Evolutionary conservation across 495 filamentous ascomycete genomes (phyloP), one percentile per base, ranked within the genome.

Genomic region (Stereocaulon alpinum): DNA sequence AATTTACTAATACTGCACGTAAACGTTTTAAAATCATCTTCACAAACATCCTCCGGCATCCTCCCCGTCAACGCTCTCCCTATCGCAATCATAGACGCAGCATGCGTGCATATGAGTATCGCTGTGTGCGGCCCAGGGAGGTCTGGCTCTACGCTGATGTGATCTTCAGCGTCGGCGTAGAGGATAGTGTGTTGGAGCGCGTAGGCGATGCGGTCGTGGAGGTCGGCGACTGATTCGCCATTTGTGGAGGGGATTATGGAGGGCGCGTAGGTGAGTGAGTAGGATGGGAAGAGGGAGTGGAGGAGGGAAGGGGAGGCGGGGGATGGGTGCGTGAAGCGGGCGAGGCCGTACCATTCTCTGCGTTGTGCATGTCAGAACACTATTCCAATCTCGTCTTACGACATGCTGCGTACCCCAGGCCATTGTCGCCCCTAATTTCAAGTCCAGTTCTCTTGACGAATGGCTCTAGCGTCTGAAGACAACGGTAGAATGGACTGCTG

Each of bases 321-420:
- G 0, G 81, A 77, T 0, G 93, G 93, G 67, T 98, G 93, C 54
- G 87, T 74, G 73, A 96, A 97, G 63, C 75, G 72, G 10, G 87
- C 86, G 4, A 72, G 65, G 34, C 93, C 93, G 71, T 88, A 97
- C 88, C 91, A 98, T 80, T 98, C 93, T n/a, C n/a, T n/a, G n/a
- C n/a, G n/a, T n/a, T n/a, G n/a, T n/a, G n/a, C n/a, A n/a, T n/a
- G n/a, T n/a, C n/a, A n/a, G n/a, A n/a, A n/a, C n/a, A n/a, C n/a
- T n/a, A n/a, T n/a, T n/a, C n/a, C n/a, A n/a, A n/a, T n/a, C 4
- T 34, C 27, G 5, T 10, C 20, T 41, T 34, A 6, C 24, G 49
- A 3, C 27, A 24, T 6, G 15, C 48, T 15, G 2, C 4, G 14
- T 66, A 82, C 81, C 87, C 88, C 48, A 95, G 56, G 10, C 89